A percentile compares a stretch with the other conserved stretches of the same genome.
These are phyloP conservation scores for Aspergillus sparsus DNA, from an alignment of 495 filamentous ascomycete genomes.

Conservation along the genomic window DNA sequence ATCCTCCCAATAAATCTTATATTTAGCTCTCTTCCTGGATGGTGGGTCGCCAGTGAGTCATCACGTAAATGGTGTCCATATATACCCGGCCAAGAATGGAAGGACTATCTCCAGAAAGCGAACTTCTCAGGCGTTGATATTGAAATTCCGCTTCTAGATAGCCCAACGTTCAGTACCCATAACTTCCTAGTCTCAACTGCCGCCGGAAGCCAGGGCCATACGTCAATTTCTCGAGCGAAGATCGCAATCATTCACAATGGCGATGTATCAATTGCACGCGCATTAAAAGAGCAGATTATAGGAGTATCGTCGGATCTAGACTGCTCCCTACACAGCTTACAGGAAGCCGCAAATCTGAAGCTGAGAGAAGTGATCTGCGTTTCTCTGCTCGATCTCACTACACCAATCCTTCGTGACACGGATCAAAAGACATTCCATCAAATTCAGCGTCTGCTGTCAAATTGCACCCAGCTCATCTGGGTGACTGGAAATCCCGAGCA, in stretches of 20 bases:
- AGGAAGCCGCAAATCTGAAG: not conserved
- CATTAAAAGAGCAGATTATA: not conserved
- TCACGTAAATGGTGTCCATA: not conserved
- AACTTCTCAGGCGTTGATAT: not conserved
- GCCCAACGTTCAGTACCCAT: not conserved
- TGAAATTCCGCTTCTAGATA: not conserved
- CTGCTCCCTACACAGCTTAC: not conserved
- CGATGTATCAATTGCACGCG: not conserved
- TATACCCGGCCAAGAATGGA: not conserved
- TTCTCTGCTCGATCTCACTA: not conserved
- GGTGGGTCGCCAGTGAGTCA: not conserved
- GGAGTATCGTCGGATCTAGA: not conserved
- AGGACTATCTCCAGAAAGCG: not conserved
- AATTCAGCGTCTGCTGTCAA: not conserved
- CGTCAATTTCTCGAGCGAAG: no score
- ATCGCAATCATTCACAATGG: not conserved
- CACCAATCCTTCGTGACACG: not conserved
- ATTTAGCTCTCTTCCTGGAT: not conserved
- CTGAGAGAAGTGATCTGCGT: not conserved
- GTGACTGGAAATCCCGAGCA: not conserved
- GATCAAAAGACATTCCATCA: not conserved
- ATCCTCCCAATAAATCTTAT: not conserved
- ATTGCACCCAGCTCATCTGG: not conserved
- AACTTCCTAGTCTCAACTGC: not conserved
- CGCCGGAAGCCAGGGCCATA: not conserved